Evolutionary conservation across 2,329 filamentous ascomycete genomes (phyloP).

Genomic region (Emmonsiellopsis sp.): DNA sequence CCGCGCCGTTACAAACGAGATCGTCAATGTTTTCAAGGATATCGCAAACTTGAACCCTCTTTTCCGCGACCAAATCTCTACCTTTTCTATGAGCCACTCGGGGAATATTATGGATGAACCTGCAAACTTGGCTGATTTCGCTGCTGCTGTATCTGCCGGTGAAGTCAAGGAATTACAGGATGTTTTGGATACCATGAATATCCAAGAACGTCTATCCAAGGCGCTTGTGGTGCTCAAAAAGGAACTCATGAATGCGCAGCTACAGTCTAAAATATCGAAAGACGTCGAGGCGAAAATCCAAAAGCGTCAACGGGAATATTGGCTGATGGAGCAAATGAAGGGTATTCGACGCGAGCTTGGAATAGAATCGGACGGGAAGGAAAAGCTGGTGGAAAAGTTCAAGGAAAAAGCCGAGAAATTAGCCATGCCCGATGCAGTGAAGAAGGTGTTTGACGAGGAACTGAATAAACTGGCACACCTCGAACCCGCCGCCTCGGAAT

Average conservation of each 20-base stretch:
- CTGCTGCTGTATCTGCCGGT: slow-evolving; percentile 89
- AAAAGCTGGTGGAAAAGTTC: slow-evolving; percentile 95
- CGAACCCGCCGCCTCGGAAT: slow-evolving; percentile 92
- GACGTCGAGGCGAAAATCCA: slow-evolving; percentile 97
- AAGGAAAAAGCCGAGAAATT: slow-evolving; percentile 89
- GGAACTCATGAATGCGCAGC: slow-evolving; percentile 93
- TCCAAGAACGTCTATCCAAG: slow-evolving; percentile 88
- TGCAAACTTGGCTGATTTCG: slow-evolving; percentile 91
- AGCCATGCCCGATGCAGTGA: slow-evolving; percentile 92
- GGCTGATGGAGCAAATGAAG: slow-evolving; percentile 99
- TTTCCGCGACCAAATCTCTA: slow-evolving; percentile 94
- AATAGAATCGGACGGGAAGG: slow-evolving; percentile 94
- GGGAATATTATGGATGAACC: slow-evolving; percentile 94
- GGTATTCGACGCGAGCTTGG: slow-evolving; percentile 91
- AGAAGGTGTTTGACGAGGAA: slow-evolving; percentile 97
- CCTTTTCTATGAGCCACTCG: slow-evolving; percentile 91
- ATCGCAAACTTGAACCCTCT: slow-evolving; percentile 88
- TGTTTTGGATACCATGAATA: slow-evolving; percentile 76
- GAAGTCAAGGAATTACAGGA: slow-evolving; percentile 89
- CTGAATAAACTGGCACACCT: slow-evolving; percentile 93
- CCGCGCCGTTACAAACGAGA: slow-evolving; percentile 88
- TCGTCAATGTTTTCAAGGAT: slow-evolving; percentile 98
- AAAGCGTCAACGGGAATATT: slow-evolving; percentile 95
- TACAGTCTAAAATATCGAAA: slow-evolving; percentile 95
- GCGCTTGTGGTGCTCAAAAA: slow-evolving; percentile 90